Percentiles rank a stretch among this genome's conserved stretches.
phyloP scores from a whole-genome alignment of 208 protist genomes.

The Borovskyia barvae region DNA sequence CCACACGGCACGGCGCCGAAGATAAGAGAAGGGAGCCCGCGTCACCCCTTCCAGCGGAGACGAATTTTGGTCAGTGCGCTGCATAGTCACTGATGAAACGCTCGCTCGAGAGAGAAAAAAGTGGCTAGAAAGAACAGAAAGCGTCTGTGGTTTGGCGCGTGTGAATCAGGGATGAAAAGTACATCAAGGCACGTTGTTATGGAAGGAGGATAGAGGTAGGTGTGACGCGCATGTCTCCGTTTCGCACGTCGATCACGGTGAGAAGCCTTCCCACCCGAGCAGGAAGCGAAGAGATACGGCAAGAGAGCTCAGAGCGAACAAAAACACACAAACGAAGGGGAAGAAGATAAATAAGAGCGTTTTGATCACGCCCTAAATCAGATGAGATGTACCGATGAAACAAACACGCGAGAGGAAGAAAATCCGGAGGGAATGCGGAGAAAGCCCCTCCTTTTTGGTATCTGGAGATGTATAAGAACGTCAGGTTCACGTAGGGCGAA shows the following conservation, averaged over 20 bases:
- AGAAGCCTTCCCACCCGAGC: too few species aligned
- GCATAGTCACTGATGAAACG: too few species aligned
- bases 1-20: slow-evolving; percentile 1
- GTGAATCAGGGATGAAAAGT: not conserved
- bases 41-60: not conserved
- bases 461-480: too few species aligned
- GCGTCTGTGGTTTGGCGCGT: not conserved
- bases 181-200: not conserved
- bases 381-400: too few species aligned
- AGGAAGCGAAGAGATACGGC: not conserved
- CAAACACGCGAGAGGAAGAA: too few species aligned
- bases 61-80: not conserved
- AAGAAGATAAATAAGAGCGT: too few species aligned
- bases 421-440: too few species aligned
- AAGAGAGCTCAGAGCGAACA: not conserved
- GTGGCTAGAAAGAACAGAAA: not conserved
- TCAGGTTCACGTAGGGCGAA: too few species aligned
- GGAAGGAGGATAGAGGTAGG: not conserved
- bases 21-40: slow-evolving; percentile 13
- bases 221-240: not conserved
- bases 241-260: too few species aligned
- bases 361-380: too few species aligned
- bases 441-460: too few species aligned
- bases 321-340: not conserved
- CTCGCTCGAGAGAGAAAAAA: not conserved